Base-by-base conservation (phyloP, 768 basidiomycete genomes). In the Phanerochaete carnosa region DNA sequence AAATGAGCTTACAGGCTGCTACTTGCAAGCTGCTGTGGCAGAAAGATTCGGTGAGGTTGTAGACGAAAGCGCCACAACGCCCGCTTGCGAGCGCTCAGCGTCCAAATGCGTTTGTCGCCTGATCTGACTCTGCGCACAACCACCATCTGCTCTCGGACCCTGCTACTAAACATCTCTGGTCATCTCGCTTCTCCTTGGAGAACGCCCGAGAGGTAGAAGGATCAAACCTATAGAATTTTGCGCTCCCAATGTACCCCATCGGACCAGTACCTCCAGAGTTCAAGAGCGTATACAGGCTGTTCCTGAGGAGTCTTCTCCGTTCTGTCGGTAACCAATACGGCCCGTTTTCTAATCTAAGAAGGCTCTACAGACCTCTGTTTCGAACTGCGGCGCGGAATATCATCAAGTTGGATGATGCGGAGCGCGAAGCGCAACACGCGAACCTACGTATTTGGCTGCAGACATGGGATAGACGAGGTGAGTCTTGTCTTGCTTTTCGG, bases 261-360 rank as follows among this genome's bases (percentile, higher is more conserved):
- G 52, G 52, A 12, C 54, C 54, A 8, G 22, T 77, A 16, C 75
- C 77, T 0, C 39, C 72, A 6, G 66, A 70, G 16, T 82, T 89
- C 63, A 83, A 70, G 12, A 85, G 85, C 61, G 67, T 86, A 1
- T 89, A 89, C 63, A 80, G 87, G 16, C 75, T 89, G 5, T 78
- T 84, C 63, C 72, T 88, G 30, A 79, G 87, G 37, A 77, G 83
- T 23, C 74, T 74, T 23, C 82, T 85, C 22, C 82, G 84, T 12
- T 77, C 87, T 1, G 86, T 88, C 22, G 74, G 88, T 11, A 80
- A 86, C 61, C 78, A 86, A 28, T 69, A 68, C 8, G 62, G 64
- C 8, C 77, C 81, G 0, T 77, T 76, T n/a, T 68, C 68, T 28
- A 77, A 78, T 55, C 67, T 88, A 4, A 77, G 81, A 37, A 69